Evolutionary conservation across 805 yeast genomes (phyloP).

Genomic region (Kurtzmaniella cleridarum): DNA sequence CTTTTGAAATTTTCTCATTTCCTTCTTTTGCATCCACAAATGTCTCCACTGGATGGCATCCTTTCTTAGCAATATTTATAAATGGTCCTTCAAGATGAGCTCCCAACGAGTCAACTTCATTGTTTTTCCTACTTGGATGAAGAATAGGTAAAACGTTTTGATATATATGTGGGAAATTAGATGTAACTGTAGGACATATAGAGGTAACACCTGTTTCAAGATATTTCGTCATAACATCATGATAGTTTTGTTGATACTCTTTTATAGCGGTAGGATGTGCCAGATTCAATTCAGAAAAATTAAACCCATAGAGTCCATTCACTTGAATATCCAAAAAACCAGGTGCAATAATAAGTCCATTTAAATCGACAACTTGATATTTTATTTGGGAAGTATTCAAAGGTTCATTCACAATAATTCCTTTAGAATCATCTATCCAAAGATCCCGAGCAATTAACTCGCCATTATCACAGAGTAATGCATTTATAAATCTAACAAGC

Average conservation of each 20-base stretch:
- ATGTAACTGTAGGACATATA: constrained; percentile 53
- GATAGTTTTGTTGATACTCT: constrained; percentile 30
- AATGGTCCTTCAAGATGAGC: constrained; percentile 62
- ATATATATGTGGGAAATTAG: constrained; percentile 46
- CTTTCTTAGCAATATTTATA: constrained; percentile 42
- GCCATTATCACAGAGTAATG: constrained; percentile 38
- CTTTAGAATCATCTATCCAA: constrained; percentile 37
- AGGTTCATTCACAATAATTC: constrained; percentile 34
- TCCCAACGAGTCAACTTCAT: constrained; percentile 44
- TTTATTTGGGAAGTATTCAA: constrained; percentile 4
- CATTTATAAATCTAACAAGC: constrained; percentile 3
- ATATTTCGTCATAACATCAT: constrained; percentile 41
- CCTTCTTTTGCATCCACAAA: constrained; percentile 34
- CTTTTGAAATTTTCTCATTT: constrained; percentile 18
- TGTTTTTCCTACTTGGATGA: constrained; percentile 23
- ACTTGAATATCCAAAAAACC: constrained; percentile 55
- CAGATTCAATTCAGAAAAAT: constrained; percentile 37
- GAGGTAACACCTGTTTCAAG: constrained; percentile 50
- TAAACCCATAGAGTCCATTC: constrained; percentile 54
- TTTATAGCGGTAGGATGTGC: constrained; percentile 26
- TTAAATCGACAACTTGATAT: constrained; percentile 34
- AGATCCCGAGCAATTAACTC: constrained; percentile 31
- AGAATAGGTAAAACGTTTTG: constrained; percentile 41
- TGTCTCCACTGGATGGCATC: constrained; percentile 47
- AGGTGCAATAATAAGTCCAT: constrained; percentile 46